These are phyloP conservation scores for Diaporthe sp. DNA, from an alignment of 2,329 filamentous ascomycete genomes.

Conservation along the genomic window DNA sequence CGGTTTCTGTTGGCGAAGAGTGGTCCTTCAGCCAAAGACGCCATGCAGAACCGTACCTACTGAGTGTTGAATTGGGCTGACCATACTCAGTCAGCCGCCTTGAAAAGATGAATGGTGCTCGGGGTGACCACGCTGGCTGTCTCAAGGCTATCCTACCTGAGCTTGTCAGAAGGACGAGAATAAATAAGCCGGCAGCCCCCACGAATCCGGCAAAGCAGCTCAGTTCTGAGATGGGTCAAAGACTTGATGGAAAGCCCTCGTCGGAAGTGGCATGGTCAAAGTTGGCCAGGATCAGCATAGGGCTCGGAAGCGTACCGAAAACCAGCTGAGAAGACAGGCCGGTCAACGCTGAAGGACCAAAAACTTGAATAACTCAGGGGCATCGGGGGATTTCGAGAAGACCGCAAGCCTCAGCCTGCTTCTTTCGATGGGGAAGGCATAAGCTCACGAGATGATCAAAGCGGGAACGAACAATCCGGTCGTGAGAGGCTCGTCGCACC, in stretches of 20 bases:
- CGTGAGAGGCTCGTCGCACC: neutral
- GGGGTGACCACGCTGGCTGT: neutral
- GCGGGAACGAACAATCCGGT: neutral
- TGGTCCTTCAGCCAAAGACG: neutral
- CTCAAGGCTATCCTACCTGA: neutral
- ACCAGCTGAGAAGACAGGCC: neutral
- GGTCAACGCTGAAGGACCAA: no score
- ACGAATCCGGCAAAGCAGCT: no score
- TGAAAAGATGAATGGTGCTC: neutral
- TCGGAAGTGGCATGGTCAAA: neutral
- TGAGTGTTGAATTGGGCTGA: neutral
- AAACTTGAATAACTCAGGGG: neutral
- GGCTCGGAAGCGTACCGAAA: neutral
- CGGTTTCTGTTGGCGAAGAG: neutral
- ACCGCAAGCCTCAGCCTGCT: neutral
- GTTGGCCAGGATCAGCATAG: neutral
- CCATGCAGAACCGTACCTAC: neutral
- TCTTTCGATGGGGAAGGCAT: neutral
- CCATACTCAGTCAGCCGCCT: neutral
- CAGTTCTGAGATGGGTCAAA: no score
- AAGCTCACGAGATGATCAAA: neutral
- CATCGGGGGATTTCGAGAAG: neutral
- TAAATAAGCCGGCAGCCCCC: neutral
- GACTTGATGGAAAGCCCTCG: no score
- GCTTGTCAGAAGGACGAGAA: neutral